A percentile compares a stretch with the other conserved stretches of the same genome.
These are phyloP conservation scores for Pyrenochaeta sp. DNA, from an alignment of 2,329 filamentous ascomycete genomes.

Conservation along the genomic window DNA sequence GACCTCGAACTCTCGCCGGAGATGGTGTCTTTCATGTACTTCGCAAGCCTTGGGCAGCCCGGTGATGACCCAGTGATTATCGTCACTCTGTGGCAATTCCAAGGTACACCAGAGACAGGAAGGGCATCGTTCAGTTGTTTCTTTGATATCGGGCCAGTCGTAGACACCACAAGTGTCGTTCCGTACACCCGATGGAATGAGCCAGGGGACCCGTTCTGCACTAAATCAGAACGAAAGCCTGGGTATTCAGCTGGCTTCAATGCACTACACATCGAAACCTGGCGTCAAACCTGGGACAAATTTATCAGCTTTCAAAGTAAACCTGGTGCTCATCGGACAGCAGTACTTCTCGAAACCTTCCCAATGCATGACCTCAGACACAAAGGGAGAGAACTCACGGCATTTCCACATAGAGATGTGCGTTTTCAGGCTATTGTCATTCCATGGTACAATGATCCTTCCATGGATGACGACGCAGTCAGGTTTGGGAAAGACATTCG, in stretches of 20 bases:
- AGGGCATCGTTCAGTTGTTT: slow-evolving; percentile 44
- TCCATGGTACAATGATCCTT: slow-evolving; percentile 47
- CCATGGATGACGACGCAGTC: slow-evolving; percentile 42
- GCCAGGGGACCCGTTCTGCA: slow-evolving; percentile 45
- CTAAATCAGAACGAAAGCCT: slow-evolving; percentile 46
- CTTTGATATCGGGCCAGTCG: slow-evolving; percentile 37
- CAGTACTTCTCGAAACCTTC: slow-evolving; percentile 44
- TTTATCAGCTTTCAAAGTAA: slow-evolving; percentile 44
- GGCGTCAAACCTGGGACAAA: slow-evolving; percentile 48
- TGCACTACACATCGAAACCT: slow-evolving; percentile 41
- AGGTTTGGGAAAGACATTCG: slow-evolving; percentile 29
- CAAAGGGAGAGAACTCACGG: slow-evolving; percentile 3
- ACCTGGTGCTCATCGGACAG: slow-evolving; percentile 31
- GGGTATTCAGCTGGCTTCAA: slow-evolving; percentile 39
- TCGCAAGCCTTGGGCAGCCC: slow-evolving; percentile 22
- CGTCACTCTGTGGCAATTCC: slow-evolving; percentile 37
- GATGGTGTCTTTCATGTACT: slow-evolving; percentile 43
- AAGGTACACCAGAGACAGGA: slow-evolving; percentile 38
- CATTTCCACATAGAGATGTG: slow-evolving; percentile 39
- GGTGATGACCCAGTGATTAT: slow-evolving; percentile 16
- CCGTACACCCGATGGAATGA: slow-evolving; percentile 50
- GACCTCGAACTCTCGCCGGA: slow-evolving; percentile 40
- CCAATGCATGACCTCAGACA: slow-evolving; percentile 31
- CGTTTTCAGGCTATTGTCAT: slow-evolving; percentile 45
- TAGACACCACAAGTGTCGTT: slow-evolving; percentile 26